Conservation (phyloP, 2,329 filamentous ascomycete species). For the Exophiala mesophila region DNA sequence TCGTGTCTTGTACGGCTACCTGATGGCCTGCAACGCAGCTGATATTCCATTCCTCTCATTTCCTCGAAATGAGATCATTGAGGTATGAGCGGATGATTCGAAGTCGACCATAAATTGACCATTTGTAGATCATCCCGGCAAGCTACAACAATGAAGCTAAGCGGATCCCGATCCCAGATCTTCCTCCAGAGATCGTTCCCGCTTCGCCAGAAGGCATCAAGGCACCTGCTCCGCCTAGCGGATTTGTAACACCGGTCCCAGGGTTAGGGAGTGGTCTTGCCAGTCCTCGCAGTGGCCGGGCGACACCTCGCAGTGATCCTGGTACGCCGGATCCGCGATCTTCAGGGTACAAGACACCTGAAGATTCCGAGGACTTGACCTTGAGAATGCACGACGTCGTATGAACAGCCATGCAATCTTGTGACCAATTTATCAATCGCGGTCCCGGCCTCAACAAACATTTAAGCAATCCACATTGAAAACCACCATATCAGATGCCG, state of each 20-base stretch:
- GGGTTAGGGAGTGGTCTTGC: conserved; percentile 35
- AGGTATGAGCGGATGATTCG: conserved; percentile 47
- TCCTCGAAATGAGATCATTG: conserved; percentile 94
- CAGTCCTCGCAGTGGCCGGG: conserved; percentile 29
- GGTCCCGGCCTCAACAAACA: too few relatives aligned
- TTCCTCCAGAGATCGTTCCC: conserved; percentile 63
- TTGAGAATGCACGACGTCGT: conserved; percentile 27
- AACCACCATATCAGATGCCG: too few relatives aligned
- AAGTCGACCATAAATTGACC: conserved; percentile 3
- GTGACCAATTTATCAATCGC: too few relatives aligned
- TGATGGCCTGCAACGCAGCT: conserved; percentile 96
- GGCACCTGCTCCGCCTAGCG: conserved; percentile 65
- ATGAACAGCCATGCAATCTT: too few relatives aligned
- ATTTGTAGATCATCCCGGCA: conserved; percentile 74
- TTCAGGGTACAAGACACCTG: conserved; percentile 32
- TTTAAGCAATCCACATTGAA: too few relatives aligned
- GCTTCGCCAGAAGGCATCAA: conserved; percentile 75
- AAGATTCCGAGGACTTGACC: conserved; percentile 23
- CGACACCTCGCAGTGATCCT: conserved; percentile 31
- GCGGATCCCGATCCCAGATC: conserved; percentile 74
- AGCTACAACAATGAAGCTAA: conserved; percentile 96
- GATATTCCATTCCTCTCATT: conserved; percentile 92
- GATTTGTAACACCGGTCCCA: conserved; percentile 41
- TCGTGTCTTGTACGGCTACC: conserved; percentile 90
- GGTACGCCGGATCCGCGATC: conserved; percentile 40